Evolutionary conservation across 352 stramenopile species (phyloP).

Genomic region (Globisporangium mamillatum): DNA sequence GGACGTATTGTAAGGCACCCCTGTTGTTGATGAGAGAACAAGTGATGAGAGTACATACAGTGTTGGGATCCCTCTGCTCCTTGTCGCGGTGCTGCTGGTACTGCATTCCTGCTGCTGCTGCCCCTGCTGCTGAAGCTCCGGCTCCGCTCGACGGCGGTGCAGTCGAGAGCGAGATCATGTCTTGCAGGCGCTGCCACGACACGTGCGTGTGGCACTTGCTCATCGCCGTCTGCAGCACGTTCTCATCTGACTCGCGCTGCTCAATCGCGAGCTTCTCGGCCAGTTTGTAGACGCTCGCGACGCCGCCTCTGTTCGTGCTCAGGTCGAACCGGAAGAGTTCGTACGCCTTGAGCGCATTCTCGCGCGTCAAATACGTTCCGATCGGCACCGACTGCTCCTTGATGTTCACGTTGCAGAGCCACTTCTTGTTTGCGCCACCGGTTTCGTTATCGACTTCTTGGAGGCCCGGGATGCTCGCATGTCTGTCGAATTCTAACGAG

Average conservation of each 20-base stretch:
- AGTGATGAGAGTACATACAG: background rate
- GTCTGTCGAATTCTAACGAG: constrained; percentile 29
- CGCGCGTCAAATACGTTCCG: constrained; percentile 28
- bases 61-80: constrained; percentile 1
- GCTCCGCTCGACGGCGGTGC: background rate
- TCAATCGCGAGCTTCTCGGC: constrained; percentile 17
- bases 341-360: constrained; percentile 47
- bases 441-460: constrained; percentile 23
- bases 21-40: background rate
- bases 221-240: constrained; percentile 37
- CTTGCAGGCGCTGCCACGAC: constrained; percentile 29
- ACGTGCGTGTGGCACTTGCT: constrained; percentile 43
- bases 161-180: constrained; percentile 21
- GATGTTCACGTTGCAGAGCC: constrained; percentile 56
- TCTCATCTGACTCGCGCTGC: constrained; percentile 29
- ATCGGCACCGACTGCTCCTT: constrained; percentile 39
- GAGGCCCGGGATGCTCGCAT: constrained; percentile 36
- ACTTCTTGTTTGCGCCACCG: constrained; percentile 16
- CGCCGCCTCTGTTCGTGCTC: constrained; percentile 20
- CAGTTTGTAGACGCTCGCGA: constrained; percentile 28
- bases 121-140: background rate
- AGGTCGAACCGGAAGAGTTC: constrained; percentile 33
- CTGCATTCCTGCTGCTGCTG: background rate
- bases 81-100: background rate
- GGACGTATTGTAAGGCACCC: background rate